A percentile compares a stretch with the other conserved stretches of the same genome.
These are phyloP conservation scores for Brassica balearica DNA, from an alignment of 441 rosid genomes.

Conservation along the genomic window DNA sequence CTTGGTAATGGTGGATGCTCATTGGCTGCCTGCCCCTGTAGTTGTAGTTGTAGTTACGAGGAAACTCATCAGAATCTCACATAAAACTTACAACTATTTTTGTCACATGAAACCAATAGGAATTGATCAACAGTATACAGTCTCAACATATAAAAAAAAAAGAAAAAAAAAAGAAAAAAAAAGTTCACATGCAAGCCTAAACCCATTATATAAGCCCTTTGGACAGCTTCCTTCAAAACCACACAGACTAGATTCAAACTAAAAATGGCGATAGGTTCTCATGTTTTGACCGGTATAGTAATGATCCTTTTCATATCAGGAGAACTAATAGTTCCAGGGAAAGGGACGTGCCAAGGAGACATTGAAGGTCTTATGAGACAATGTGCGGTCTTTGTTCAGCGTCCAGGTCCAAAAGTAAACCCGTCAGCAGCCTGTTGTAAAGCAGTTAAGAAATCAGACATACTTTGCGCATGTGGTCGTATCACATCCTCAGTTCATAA, in stretches of 20 bases:
- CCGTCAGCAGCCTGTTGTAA: slow-evolving; percentile 39
- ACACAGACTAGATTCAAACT: not conserved
- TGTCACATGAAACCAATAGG: not conserved
- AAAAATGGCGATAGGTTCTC: slow-evolving; percentile 21
- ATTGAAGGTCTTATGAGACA: slow-evolving; percentile 44
- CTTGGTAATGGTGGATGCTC: not conserved
- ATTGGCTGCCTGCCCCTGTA: slow-evolving; percentile 25
- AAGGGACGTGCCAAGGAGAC: slow-evolving; percentile 45
- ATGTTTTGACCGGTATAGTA: slow-evolving; percentile 23
- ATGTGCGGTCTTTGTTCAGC: slow-evolving; percentile 44
- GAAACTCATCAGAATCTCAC: slow-evolving; percentile 21
- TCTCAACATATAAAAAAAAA: not conserved
- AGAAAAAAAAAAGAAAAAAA: not conserved
- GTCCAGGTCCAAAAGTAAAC: slow-evolving; percentile 41
- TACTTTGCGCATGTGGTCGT: slow-evolving; percentile 36
- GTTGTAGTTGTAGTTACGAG: slow-evolving; percentile 36
- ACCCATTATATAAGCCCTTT: not conserved
- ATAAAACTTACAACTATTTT: not conserved
- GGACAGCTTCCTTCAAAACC: not conserved
- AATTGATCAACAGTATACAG: not conserved
- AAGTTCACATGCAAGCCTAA: not conserved
- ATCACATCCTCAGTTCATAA: slow-evolving; percentile 23
- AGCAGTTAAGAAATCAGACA: slow-evolving; percentile 38
- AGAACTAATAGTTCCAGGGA: slow-evolving; percentile 27
- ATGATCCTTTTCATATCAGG: slow-evolving; percentile 37